phyloP scores from a whole-genome alignment of 2,329 filamentous ascomycete genomes.

The Aspergillus piperis region DNA sequence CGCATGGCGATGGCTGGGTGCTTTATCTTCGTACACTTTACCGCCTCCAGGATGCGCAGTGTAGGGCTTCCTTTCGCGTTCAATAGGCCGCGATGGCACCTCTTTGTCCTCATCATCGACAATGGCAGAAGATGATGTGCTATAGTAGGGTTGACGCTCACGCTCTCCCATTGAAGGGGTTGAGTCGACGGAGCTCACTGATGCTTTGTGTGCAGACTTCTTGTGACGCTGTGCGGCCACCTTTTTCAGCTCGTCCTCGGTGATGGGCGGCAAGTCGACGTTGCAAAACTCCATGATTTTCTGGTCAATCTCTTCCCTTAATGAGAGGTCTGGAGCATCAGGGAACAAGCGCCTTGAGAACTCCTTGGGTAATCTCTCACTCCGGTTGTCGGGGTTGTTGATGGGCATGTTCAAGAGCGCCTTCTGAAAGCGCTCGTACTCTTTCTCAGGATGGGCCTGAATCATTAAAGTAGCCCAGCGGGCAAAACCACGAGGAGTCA shows the following conservation, averaged over 20 bases:
- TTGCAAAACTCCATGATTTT: conserved; percentile 58
- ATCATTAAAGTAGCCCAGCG: conserved; percentile 73
- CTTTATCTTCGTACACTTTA: conserved; percentile 55
- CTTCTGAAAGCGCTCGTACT: conserved; percentile 68
- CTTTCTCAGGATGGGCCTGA: conserved; percentile 72
- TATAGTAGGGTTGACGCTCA: conserved; percentile 44
- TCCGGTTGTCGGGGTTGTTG: conserved; percentile 63
- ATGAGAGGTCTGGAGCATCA: conserved; percentile 54
- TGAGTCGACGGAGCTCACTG: conserved; percentile 19
- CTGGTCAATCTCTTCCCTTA: conserved; percentile 62
- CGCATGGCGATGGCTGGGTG: conserved; percentile 22
- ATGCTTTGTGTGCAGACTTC: conserved; percentile 21
- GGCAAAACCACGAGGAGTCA: conserved; percentile 69
- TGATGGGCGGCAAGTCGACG: conserved; percentile 47
- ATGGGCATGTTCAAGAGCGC: conserved; percentile 73
- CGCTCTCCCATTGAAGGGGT: conserved; percentile 36
- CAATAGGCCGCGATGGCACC: conserved; percentile 55
- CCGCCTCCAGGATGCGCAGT: conserved; percentile 60
- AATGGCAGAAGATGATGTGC: conserved; percentile 36
- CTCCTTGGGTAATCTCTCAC: conserved; percentile 76
- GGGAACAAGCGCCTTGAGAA: conserved; percentile 75
- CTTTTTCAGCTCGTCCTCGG: conserved; percentile 39
- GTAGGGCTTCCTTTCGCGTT: conserved; percentile 68
- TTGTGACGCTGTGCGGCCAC: conserved; percentile 29
- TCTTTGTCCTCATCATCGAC: conserved; percentile 45